Evolutionary conservation across 2,329 filamentous ascomycete species (phyloP).

Genomic region (Fusarium fracticaudum): DNA sequence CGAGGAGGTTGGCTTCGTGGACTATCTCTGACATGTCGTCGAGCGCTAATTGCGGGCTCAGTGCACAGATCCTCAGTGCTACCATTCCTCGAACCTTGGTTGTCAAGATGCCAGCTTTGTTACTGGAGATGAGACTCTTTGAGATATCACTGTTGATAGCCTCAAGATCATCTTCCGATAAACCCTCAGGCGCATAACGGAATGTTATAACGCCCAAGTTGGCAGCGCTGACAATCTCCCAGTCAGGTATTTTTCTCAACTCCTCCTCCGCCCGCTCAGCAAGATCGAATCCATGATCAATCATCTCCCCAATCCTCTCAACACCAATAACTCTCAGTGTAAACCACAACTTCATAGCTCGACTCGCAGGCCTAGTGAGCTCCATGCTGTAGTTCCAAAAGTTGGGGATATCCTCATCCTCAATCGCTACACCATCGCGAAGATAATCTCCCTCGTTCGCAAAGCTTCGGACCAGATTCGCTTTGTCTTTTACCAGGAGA

Average conservation of each 20-base stretch:
- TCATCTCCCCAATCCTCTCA: constrained; percentile 34
- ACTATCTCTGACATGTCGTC: constrained; percentile 15
- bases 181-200: constrained; percentile 7
- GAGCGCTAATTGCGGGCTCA: background rate
- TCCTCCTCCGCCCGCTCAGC: constrained; percentile 35
- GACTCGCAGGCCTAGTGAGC: constrained; percentile 32
- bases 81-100: constrained; percentile 10
- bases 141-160: background rate
- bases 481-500: constrained; percentile 31
- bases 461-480: constrained; percentile 34
- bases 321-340: constrained; percentile 35
- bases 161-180: background rate
- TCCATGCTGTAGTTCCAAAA: constrained; percentile 43
- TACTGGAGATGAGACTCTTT: constrained; percentile 11
- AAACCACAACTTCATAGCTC: constrained; percentile 43
- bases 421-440: constrained; percentile 34
- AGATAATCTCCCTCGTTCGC: constrained; percentile 40
- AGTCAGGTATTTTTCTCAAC: constrained; percentile 20
- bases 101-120: background rate
- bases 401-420: constrained; percentile 39
- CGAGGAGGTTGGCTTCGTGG: background rate
- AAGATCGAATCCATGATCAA: constrained; percentile 38
- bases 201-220: constrained; percentile 38
- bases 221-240: constrained; percentile 39
- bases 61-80: background rate